Percentiles rank a stretch among this genome's conserved stretches.
phyloP scores from a whole-genome alignment of 2,329 filamentous ascomycete genomes.

The Fusarium subglutinans region DNA sequence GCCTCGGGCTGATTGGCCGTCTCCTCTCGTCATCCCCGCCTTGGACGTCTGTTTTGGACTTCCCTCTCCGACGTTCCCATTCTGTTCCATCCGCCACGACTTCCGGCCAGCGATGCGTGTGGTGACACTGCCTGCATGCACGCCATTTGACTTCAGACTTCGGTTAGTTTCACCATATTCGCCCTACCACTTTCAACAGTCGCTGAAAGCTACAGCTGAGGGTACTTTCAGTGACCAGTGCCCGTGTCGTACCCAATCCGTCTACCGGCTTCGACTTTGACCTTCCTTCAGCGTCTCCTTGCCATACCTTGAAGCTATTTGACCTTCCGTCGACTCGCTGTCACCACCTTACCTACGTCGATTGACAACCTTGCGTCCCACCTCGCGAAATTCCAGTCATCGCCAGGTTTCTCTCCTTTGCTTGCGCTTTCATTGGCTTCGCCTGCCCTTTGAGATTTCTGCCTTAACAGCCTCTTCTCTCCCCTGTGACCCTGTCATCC shows the following conservation, averaged over 20 bases:
- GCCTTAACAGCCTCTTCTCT: not conserved
- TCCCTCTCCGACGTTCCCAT: not conserved
- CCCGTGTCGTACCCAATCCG: not conserved
- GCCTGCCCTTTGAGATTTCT: not conserved
- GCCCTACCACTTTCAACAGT: not conserved
- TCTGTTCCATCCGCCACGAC: not conserved
- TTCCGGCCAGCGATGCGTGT: accelerated
- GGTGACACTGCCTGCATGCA: not conserved
- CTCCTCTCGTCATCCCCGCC: accelerated
- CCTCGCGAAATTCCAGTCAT: not conserved
- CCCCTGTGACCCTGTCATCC: not conserved
- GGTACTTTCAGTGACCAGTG: not conserved
- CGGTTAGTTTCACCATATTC: not conserved
- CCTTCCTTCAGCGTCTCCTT: not conserved
- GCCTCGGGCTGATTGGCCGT: not conserved
- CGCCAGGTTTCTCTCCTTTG: not conserved
- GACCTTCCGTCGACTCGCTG: not conserved
- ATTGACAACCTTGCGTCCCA: too few species aligned
- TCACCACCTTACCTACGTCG: too few species aligned
- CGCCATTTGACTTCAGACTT: not conserved
- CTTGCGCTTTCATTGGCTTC: not conserved
- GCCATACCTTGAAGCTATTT: not conserved
- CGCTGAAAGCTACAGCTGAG: not conserved
- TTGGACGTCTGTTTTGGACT: not conserved
- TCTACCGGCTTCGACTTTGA: not conserved